Evolutionary conservation across 2,329 filamentous ascomycete genomes (phyloP).

Genomic region (Dactylella cylindrospora): DNA sequence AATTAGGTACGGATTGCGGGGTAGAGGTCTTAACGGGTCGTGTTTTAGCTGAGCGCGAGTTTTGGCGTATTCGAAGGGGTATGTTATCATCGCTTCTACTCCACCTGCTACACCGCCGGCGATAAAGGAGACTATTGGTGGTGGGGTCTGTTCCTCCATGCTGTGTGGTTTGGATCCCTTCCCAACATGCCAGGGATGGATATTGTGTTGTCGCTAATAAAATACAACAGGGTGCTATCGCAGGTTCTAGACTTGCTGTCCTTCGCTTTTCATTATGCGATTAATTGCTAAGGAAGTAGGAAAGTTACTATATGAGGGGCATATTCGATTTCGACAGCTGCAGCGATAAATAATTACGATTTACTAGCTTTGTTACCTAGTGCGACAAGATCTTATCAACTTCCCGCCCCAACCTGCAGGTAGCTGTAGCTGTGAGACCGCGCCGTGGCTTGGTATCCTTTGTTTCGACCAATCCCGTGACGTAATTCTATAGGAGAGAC

Average conservation of each 20-base stretch:
- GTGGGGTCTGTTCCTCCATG: constrained; percentile 48
- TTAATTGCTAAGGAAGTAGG: background rate
- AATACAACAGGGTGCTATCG: constrained; percentile 33
- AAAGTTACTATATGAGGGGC: too few species aligned
- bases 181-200: background rate
- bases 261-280: too few species aligned
- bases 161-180: constrained; percentile 36
- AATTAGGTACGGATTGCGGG: constrained; percentile 62
- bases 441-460: too few species aligned
- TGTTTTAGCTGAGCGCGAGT: constrained; percentile 62
- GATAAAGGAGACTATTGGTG: constrained; percentile 56
- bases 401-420: too few species aligned
- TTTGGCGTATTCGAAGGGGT: constrained; percentile 70
- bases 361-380: too few species aligned
- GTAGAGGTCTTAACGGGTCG: constrained; percentile 52
- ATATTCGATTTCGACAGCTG: too few species aligned
- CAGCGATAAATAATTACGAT: too few species aligned
- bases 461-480: too few species aligned
- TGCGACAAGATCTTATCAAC: too few species aligned
- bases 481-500: too few species aligned
- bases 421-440: too few species aligned
- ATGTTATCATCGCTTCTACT: constrained; percentile 60
- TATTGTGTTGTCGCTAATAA: constrained; percentile 9
- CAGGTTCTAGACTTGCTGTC: too few species aligned
- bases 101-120: constrained; percentile 59